Evolutionary conservation across 1,284 basidiomycete genomes (phyloP), one percentile per base, ranked within the genome.

Genomic region (Ganoderma meredithae): DNA sequence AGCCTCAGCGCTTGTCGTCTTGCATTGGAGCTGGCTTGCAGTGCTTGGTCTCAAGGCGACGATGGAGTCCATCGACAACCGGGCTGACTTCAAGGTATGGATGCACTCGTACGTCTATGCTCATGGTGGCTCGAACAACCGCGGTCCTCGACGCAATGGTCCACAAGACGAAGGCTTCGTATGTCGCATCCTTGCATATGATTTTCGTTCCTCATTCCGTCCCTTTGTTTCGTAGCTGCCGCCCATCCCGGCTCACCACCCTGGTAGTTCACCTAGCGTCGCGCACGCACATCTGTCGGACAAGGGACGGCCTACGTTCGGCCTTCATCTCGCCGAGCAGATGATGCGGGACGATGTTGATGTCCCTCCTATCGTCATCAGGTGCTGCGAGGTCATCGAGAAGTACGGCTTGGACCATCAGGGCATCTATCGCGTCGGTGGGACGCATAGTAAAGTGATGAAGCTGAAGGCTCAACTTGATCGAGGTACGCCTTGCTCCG

Each of bases 41-140:
- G 88, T 86, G 3, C 83, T 88, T 10, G 97, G 97, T 2, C 83
- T 99, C 59, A 98, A 97, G 78, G 84, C 90, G 0, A 89, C 95
- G 8, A 92, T 94, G 66, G 96, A 99, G 78, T 86, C 88, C 10
- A 98, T 99, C 74, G 97, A 99, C 81, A 97, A 97, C 76, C 89
- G 95, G 33, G 85, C 90, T 52, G 98, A 99, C 81, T 99, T 99
- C 83, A 97, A 94, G 81, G 88, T 88, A 25, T 99, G 94, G 80
- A 98, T 99, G 96, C 94, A 98, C 78, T 96, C 98, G 77, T 99
- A 98, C 77, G 92, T 94, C 1, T 93, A 90, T 72, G 95, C 95
- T 7, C 92, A 94, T 70, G 95, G 89, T 2, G 83, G 84, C 65
- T 78, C 76, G 52, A 82, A 87, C 17, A 81, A 85, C 43, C 86